Base-by-base conservation (phyloP, 176 grass and related monocot genomes). In the Eragrostis nindensis region DNA sequence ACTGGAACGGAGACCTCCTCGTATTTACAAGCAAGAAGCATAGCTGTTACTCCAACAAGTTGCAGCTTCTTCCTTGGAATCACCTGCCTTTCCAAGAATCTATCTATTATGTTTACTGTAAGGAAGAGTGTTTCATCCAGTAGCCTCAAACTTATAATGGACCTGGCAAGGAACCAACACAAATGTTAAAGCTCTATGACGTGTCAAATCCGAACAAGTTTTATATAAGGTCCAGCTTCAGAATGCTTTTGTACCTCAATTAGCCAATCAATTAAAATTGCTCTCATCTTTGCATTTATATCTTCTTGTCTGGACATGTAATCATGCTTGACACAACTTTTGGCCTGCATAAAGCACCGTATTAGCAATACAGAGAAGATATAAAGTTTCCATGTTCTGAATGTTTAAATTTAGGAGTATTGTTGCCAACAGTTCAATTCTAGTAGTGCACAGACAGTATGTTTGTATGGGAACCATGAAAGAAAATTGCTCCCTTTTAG, bases 21-120 rank as follows among this genome's bases (percentile, higher is more conserved):
- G 18, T 93, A 99, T 78, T 99, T 99, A 46, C 86, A 93, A 62
- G 96, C 96, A 88, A 99, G 86, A 81, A 99, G 84, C 93, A 99
- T 57, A 82, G 96, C 90, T 69, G 93, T 99, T 42, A 99, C 79
- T 72, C 96, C 96, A 48, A 93, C 96, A 39, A 95, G 66, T 82
- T 95, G 96, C 25, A 99, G 77, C 73, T 98, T 98, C 79, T 93
- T 95, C 74, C 88, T 89, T 83, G 70, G 83, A 21, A 93, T 63
- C 52, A 75, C 84, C 76, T 98, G 84, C 73, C 73, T 93, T 82
- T 88, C 86, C 66, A 98, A 85, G 73, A 91, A 98, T 87, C 96
- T 90, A 59, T 95, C 96, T 86, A 98, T 95, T 55, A 93, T 90
- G 80, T 98, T 93, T 39, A 98, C 86, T 13, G 84, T 98, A 22